Base-by-base conservation (phyloP, 805 yeast species). In the Scheffersomyces amazonensis region DNA sequence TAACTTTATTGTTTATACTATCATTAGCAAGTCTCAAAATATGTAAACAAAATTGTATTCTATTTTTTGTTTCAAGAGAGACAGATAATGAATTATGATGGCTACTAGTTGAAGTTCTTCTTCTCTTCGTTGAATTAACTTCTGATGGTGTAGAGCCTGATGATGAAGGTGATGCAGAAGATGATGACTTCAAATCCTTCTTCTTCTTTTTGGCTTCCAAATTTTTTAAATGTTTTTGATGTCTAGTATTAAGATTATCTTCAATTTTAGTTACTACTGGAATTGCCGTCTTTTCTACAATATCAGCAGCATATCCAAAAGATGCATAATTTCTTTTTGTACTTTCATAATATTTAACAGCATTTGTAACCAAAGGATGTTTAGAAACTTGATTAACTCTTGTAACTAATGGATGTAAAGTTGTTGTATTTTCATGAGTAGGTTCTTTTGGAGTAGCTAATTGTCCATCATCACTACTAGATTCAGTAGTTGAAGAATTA, bases 1-100 rank as follows among this genome's bases (percentile, higher is more conserved):
- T 71, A 15, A 89, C 84, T 47, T 87, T 80, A 34, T 75, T 68
- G 33, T 83, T 80, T 22, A 89, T 70, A 50, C 83, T 87, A 40
- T 78, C 79, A 52, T 87, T 89, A 3, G 96, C 96, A 35, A 87
- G 68, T 53, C 83, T 83, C 39, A 89, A 66, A 36, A 90, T 70
- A 48, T 88, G 90, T 33, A 90, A 70, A 50, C 95, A 80, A 53
- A 91, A 84, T 25, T 85, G 81, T 33, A 89, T 56, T 46, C 90
- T 73, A 47, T 82, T 81, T 42, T 87, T 77, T 18, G 90, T 83
- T 52, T 87, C 96, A 39, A 38, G 34, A 12, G 32, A 20, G 6
- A 24, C 17, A 13, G 37, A 34, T 4, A n/a, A 11, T 22, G 42
- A 21, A 30, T 34, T 18, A 11, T 29, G 37, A 15, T 34, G 32